Conservation (phyloP, 2,329 filamentous ascomycete species). For the Neonectria coccinea region DNA sequence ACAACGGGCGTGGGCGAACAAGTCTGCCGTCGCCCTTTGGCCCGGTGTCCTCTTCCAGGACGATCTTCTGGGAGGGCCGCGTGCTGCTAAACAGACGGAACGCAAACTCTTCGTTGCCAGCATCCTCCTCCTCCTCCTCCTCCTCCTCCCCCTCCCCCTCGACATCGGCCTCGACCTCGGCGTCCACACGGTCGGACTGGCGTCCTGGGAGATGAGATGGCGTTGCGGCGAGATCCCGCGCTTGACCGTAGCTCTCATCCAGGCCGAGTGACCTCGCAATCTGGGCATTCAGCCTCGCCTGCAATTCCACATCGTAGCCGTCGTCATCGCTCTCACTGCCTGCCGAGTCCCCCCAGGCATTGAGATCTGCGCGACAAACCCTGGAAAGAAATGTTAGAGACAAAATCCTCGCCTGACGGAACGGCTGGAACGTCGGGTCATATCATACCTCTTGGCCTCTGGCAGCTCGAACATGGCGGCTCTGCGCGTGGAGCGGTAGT, state of each 20-base stretch:
- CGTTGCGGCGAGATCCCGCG: conserved; percentile 2
- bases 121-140: conserved; percentile 38
- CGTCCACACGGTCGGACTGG: conserved; percentile 11
- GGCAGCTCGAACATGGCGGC: conserved; percentile 47
- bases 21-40: conserved; percentile 53
- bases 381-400: conserved; percentile 49
- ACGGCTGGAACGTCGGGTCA: neutral
- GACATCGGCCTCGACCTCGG: conserved; percentile 30
- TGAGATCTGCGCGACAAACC: conserved; percentile 67
- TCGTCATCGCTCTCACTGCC: conserved; percentile 47
- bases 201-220: conserved; percentile 11
- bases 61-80: conserved; percentile 60
- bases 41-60: conserved; percentile 60
- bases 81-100: conserved; percentile 69
- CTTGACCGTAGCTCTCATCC: conserved; percentile 42
- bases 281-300: conserved; percentile 60
- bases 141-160: conserved; percentile 36
- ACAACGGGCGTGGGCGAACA: conserved; percentile 53
- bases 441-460: conserved; percentile 50
- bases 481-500: conserved; percentile 4
- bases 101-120: conserved; percentile 58
- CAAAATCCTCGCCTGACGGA: neutral
- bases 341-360: conserved; percentile 49
- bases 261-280: conserved; percentile 61
- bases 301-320: conserved; percentile 53